Evolutionary conservation across 805 yeast genomes (phyloP).

Genomic region (Debaryomyces tyrocola): DNA sequence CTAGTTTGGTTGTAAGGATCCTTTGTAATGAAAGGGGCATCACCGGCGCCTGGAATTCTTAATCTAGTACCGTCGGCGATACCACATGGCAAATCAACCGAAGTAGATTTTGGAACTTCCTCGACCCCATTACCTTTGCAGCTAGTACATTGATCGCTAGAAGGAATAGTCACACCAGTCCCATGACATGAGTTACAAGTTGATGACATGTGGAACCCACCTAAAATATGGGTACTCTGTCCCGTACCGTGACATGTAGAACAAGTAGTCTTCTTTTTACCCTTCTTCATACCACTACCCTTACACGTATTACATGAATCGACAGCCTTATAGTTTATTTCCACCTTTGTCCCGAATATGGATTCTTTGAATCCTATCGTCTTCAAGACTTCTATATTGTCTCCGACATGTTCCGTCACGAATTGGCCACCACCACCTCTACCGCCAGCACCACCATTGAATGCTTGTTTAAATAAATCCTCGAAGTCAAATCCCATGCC

Average conservation of each 20-base stretch:
- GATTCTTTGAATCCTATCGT: conserved; percentile 82
- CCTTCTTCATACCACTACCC: conserved; percentile 82
- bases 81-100: conserved; percentile 86
- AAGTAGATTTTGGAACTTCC: conserved; percentile 65
- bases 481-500: conserved; percentile 52
- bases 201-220: conserved; percentile 96
- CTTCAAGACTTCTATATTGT: conserved; percentile 78
- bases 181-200: conserved; percentile 90
- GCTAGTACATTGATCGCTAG: conserved; percentile 65
- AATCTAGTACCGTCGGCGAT: conserved; percentile 82
- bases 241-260: conserved; percentile 92
- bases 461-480: conserved; percentile 48
- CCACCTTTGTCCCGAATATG: conserved; percentile 69
- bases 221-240: conserved; percentile 78
- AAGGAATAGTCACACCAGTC: conserved; percentile 73
- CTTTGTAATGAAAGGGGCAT: conserved; percentile 73
- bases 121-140: conserved; percentile 92
- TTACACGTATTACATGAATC: conserved; percentile 78
- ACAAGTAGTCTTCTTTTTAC: conserved; percentile 76
- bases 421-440: conserved; percentile 45
- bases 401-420: conserved; percentile 83
- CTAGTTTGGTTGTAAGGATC: conserved; percentile 66
- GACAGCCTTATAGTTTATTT: conserved; percentile 68
- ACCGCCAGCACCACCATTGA: conserved; percentile 43
- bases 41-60: conserved; percentile 86